Evolutionary conservation across 768 basidiomycete genomes (phyloP).

Genomic region (Podaxis sp.): DNA sequence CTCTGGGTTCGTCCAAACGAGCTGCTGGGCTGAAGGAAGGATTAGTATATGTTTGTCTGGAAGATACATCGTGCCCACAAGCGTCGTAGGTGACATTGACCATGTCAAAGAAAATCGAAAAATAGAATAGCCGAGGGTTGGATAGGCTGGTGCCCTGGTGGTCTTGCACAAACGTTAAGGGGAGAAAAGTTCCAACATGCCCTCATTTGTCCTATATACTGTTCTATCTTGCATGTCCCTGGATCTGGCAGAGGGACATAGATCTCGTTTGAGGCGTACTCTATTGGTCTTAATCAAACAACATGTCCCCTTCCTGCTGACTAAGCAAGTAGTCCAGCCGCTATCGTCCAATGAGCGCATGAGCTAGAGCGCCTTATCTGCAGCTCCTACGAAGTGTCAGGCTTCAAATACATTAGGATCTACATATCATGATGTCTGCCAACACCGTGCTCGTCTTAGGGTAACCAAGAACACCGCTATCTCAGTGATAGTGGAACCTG

Average conservation of each 20-base stretch:
- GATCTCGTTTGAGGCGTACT: background rate
- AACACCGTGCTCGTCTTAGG: background rate
- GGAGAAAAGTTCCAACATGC: background rate
- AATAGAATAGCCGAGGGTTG: background rate
- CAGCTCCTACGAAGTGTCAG: background rate
- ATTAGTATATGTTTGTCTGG: background rate
- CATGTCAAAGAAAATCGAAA: slow-evolving; percentile 19
- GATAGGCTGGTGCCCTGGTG: background rate
- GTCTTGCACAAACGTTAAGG: background rate
- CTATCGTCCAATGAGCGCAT: slow-evolving; percentile 14
- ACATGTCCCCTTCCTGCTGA: background rate
- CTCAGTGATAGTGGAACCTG: background rate
- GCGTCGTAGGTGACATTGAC: slow-evolving; percentile 27
- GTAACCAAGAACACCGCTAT: background rate
- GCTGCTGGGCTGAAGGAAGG: slow-evolving; percentile 10
- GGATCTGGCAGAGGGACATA: background rate
- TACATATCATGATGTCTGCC: background rate
- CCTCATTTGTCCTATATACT: background rate
- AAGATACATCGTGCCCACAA: slow-evolving; percentile 18
- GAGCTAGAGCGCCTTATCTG: background rate
- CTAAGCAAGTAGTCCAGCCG: background rate
- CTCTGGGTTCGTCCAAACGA: background rate
- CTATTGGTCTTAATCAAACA: background rate
- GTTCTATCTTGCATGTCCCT: background rate
- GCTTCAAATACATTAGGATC: background rate